phyloP scores from a whole-genome alignment of 352 stramenopile genomes.

The Phytophthora lateralis region DNA sequence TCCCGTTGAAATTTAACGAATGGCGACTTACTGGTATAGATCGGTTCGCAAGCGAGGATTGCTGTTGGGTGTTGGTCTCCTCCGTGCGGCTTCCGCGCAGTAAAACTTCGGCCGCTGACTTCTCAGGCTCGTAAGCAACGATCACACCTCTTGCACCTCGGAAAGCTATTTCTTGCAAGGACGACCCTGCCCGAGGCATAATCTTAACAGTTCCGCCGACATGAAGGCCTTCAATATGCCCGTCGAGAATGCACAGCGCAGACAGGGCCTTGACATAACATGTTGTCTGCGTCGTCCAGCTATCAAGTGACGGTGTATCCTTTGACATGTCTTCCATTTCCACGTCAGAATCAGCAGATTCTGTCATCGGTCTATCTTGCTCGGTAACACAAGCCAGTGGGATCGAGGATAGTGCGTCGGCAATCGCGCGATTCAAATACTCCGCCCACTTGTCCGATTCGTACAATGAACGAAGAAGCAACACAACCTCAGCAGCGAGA shows the following conservation, averaged over 20 bases:
- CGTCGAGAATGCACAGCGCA: slow-evolving; percentile 81
- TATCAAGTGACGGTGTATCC: slow-evolving; percentile 56
- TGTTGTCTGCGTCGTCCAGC: slow-evolving; percentile 55
- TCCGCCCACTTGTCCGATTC: slow-evolving; percentile 73
- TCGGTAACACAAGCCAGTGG: slow-evolving; percentile 52
- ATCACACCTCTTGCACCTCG: slow-evolving; percentile 75
- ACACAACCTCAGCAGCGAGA: slow-evolving; percentile 74
- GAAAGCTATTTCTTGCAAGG: slow-evolving; percentile 78
- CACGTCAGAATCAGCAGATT: slow-evolving; percentile 66
- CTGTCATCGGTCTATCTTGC: slow-evolving; percentile 8
- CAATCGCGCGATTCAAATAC: slow-evolving; percentile 70
- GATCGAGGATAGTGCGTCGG: slow-evolving; percentile 56
- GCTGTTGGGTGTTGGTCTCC: slow-evolving; percentile 45
- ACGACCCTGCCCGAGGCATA: slow-evolving; percentile 69
- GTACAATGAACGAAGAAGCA: slow-evolving; percentile 85
- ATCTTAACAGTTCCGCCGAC: slow-evolving; percentile 87
- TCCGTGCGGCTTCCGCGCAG: slow-evolving; percentile 50
- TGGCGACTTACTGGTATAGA: slow-evolving; percentile 50
- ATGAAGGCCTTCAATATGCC: slow-evolving; percentile 83
- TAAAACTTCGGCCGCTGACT: slow-evolving; percentile 82
- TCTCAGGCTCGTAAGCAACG: slow-evolving; percentile 81
- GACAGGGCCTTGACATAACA: slow-evolving; percentile 73
- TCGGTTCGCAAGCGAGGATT: slow-evolving; percentile 31
- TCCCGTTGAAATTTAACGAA: slow-evolving; percentile 1
- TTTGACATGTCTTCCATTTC: slow-evolving; percentile 86